Evolutionary conservation across 495 filamentous ascomycete genomes (phyloP), one percentile per base, ranked within the genome.

Genomic region (Lasiosphaeriaceae sp.): DNA sequence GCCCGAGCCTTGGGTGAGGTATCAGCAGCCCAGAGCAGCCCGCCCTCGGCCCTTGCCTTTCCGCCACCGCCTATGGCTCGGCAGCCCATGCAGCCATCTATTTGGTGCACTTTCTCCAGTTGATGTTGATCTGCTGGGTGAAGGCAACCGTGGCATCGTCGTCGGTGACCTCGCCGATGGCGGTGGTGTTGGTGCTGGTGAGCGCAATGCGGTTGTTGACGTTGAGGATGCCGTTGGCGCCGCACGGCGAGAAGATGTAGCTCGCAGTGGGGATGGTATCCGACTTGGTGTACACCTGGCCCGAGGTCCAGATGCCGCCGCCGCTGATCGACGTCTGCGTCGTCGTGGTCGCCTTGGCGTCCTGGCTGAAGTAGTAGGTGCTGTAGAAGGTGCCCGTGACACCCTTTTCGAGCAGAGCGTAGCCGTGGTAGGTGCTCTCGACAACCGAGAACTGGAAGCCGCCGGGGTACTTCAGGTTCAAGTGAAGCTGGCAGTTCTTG

Each of bases 401-500:
- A 41, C 78, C 78, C 43, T 52, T 37, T 47, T 83, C 79, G 43
- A 83, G 69, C 62, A 76, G 73, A 0, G 78, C 82, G 50, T 73
- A 84, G 55, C 82, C 81, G 73, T 80, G 79, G 75, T 84, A 83
- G 8, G 77, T 80, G 55, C 73, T 75, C 56, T 79, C 71, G 54
- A 81, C 71, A 22, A 83, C 68, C 39, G 80, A 68, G 70, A 80
- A 84, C 66, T 82, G 78, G 78, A 82, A 85, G 50, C 81, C 81
- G 45, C 73, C 74, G 37, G 81, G 81, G 69, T 83, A 83, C 67
- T 79, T 74, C 55, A 85, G 74, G 66, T 71, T 76, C 63, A 85
- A 54, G 66, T 83, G 78, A 47, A 85, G 69, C 70, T 82, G 78
- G 77, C 82, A 85, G 75, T 82, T 81, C 79, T 84, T 84, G 72